Base-by-base conservation (phyloP, 768 basidiomycete genomes). In the Filobasidium floriforme region DNA sequence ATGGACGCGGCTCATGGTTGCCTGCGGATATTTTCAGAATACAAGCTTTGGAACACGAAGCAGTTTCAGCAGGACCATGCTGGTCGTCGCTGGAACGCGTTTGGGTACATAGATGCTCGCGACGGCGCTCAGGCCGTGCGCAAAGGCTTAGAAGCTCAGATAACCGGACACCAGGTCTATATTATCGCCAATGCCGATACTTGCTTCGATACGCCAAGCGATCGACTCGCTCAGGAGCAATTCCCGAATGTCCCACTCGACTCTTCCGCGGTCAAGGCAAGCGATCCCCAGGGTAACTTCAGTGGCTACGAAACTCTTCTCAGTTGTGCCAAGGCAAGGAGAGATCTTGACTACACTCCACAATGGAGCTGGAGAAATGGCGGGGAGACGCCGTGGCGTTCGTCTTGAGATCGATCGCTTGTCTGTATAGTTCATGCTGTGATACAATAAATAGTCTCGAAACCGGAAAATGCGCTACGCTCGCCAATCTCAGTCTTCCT, bases 181-280 rank as follows among this genome's bases (percentile, higher is more conserved):
- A 60, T 72, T 43, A 65, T 73, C 59, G 72, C 72, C 24, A 72
- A 72, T 62, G 68, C 68, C 67, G 69, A 73, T 44, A 72, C 70
- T 22, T 63, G 54, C 62, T 71, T 72, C 67, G 59, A 65, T n/a
- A 65, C 55, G 6, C 63, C 72, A 0, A 72, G 61, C 32, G 67
- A 44, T 1, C 69, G 72, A 54, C 65, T 73, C 24, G 66, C 70
- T 59, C 62, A 62, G 62, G 62, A 43, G 37, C 64, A 65, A 65
- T 73, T 69, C 62, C 67, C 69, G 12, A 61, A 63, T 32, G 71
- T 72, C 7, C 57, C 62, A 46, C 70, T 66, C 46, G 67, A 52
- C 24, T 55, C 67, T 44, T 62, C 67, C 19, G 57, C 29, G 28
- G 54, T 67, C 28, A 57, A 37, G 41, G 54, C 15, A 14, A 57